Base-by-base conservation (phyloP, 352 stramenopile genomes). In the Globisporangium nagaii region DNA sequence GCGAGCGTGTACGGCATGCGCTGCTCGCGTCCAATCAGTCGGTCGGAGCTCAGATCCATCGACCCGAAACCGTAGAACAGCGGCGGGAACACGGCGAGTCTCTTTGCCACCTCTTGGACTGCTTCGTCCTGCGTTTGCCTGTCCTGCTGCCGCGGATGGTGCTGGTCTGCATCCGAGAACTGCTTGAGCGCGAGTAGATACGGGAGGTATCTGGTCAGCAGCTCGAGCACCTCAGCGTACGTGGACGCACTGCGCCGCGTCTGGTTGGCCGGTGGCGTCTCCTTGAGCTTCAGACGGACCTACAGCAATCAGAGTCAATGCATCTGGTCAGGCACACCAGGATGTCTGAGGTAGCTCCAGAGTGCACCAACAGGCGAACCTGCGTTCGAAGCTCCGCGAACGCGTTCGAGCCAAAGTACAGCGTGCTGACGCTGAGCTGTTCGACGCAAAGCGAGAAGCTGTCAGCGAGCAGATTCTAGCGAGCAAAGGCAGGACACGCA, bases 271-370 rank as follows among this genome's bases (percentile, higher is more conserved):
- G 56, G 10, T 8, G 73, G 65, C 27, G 67, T 65, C 40, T 88
- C 78, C 39, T 63, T 70, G 6, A 88, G 59, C 50, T 81, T 81
- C 30, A 85, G 58, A 36, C 72, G 64, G 36, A 79, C 75, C 69
- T 79, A 28, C 37, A 32, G 10, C 12, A 17, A 15, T 24, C 8
- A 25, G 25, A 31, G 3, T 42, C 15, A 53, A 57, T 34, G 19
- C 5, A 1, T n/a, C n/a, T n/a, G n/a, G n/a, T n/a, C n/a, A n/a
- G n/a, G n/a, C n/a, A n/a, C n/a, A n/a, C n/a, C n/a, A n/a, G n/a
- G n/a, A n/a, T n/a, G n/a, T n/a, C n/a, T n/a, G n/a, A n/a, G n/a
- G n/a, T n/a, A n/a, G n/a, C n/a, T n/a, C 22, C 19, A 12, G 12
- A 28, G 31, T 15, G 3, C 13, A 15, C 34, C 34, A 37, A 1